Base-by-base conservation (phyloP, 768 basidiomycete species). In the Panaeolus papilionaceus region DNA sequence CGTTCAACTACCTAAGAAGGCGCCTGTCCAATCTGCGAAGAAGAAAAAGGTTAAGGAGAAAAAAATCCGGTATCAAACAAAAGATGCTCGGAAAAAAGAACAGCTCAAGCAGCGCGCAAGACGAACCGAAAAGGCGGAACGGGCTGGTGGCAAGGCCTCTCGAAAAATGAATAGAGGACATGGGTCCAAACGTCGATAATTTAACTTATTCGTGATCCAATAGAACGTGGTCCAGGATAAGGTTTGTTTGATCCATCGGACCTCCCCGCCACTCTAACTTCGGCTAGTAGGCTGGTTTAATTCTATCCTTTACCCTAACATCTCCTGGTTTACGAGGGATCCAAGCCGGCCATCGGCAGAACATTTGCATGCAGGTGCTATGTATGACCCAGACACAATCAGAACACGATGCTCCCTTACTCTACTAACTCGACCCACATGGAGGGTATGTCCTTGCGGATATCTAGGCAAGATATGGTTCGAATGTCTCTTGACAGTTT, bases 11-110 rank as follows among this genome's bases (percentile, higher is more conserved):
- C 37, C 14, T 62, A 63, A 37, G 63, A 66, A 54, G 42, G 61
- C 12, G 62, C 39, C 67, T 54, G n/a, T 33, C 63, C 11, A 28
- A 37, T 37, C 65, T 23, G 65, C 61, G n/a, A 28, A 67, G 5
- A 79, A 76, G 65, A 70, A 75, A 64, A 79, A 78, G 75, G 23
- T 71, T 20, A 79, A 75, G 70, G 66, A 72, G 38, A 74, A 83
- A 72, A 87, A 87, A 69, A 74, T 90, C 66, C 85, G 83, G 67
- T 94, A 94, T 75, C 88, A 93, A 78, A 92, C 88, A 4, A 91
- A 88, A 71, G 84, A 85, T 38, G 92, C 85, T 39, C 82, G 93
- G 68, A 87, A 84, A 69, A 79, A 80, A 61, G 88, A 92, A 65
- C 84, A 82, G 68, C 79, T 80, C 64, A 92, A 90, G 75, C 92